Base-by-base conservation (phyloP, 2,329 filamentous ascomycete species). In the Nectriaceae sp. region DNA sequence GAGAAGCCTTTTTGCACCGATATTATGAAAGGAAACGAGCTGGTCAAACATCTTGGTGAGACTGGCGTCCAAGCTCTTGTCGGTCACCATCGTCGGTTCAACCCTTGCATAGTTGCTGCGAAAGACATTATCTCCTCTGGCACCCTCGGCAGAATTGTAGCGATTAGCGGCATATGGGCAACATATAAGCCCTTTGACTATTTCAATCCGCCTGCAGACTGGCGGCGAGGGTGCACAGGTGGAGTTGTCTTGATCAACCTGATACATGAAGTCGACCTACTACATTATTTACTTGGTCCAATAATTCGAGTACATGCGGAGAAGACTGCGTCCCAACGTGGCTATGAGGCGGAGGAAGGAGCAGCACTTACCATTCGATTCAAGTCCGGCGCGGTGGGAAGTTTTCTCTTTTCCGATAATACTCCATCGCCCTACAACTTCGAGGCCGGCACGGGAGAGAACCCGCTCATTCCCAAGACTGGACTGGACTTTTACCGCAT, bases 51-150 rank as follows among this genome's bases (percentile, higher is more conserved):
- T 22, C 54, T 70, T 2, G 48, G 57, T 3, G 42, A 52, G 5
- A 53, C 65, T 0, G 57, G 62, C 2, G 63, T 74, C n/a, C 72
- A 74, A n/a, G 65, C 79, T 1, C 66, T 83, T 1, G 76, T 81
- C 2, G 81, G 80, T 5, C 80, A 84, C 52, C 81, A 84, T 57
- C 71, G 81, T 10, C 73, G 81, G 3, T 84, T 84, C 66, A 83
- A 84, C 55, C 75, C 75, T 0, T 82, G 79, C 59, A 72, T 82
- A 4, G 63, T 72, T 5, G 70, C 75, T 2, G 70, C 79, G 0
- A 82, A 82, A 52, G 54, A 71, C 13, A 64, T 72, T 1, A 53
- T 84, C 1, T 54, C 62, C 0, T 59, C 67, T 0, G 66, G 69
- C 0, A 62, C 62, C 0, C 67, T 84, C 0, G 81, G 81, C 0